phyloP scores from a whole-genome alignment of 257 asterid species.

The Solanum chmielewskii region DNA sequence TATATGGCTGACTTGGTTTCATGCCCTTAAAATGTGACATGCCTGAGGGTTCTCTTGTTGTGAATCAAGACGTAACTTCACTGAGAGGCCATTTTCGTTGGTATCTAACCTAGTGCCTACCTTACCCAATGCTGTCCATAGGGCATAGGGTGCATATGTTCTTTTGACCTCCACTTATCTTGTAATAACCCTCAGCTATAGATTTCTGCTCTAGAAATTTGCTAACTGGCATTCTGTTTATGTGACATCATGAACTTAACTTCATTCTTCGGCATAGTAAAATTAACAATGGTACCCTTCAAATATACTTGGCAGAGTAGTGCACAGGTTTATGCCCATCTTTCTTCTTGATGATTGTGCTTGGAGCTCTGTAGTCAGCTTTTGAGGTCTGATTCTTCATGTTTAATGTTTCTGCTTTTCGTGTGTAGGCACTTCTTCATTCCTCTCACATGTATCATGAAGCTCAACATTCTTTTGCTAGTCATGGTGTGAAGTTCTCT shows the following conservation, averaged over 20 bases:
- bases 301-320: not conserved
- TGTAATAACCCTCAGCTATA: not conserved
- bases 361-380: not conserved
- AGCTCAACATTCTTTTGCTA: constrained; percentile 79
- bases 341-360: not conserved
- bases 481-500: constrained; percentile 79
- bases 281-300: not conserved
- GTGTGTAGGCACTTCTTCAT: constrained; percentile 64
- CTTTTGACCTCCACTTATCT: not conserved
- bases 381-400: not conserved
- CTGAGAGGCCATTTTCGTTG: not conserved
- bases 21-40: not conserved
- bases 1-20: not conserved
- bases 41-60: not conserved
- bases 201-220: not conserved
- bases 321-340: not conserved
- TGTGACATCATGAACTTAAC: not conserved
- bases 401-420: not conserved
- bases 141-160: not conserved
- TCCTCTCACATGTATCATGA: constrained; percentile 98
- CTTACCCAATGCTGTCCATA: not conserved
- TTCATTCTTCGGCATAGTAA: not conserved
- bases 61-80: not conserved
- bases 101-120: not conserved
- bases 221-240: not conserved